Conservation (phyloP, 176 grass and related monocot genomes). For the Triticum timopheevii region DNA sequence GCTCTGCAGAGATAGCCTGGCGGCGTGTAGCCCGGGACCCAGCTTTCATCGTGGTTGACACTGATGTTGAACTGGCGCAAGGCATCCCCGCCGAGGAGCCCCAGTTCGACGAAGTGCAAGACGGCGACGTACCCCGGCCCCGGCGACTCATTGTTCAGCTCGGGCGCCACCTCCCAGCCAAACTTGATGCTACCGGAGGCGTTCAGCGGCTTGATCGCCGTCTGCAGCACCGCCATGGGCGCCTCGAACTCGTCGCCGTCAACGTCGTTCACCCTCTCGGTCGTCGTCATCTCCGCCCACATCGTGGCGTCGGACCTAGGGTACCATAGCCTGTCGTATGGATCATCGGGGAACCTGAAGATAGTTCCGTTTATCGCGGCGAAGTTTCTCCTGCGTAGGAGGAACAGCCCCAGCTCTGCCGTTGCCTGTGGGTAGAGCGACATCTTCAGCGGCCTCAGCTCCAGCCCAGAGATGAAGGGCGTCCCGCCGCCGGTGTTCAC, state of each 20-base stretch:
- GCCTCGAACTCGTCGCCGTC: neutral
- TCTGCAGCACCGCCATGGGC: constrained; percentile 60
- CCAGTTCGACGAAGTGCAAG: constrained; percentile 44
- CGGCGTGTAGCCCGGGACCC: neutral
- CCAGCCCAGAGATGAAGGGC: constrained; percentile 20
- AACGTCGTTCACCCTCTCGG: neutral
- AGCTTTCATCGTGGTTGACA: constrained; percentile 9
- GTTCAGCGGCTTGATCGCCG: constrained; percentile 36
- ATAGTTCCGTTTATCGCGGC: neutral
- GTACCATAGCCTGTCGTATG: constrained; percentile 28
- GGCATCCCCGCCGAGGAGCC: constrained; percentile 4
- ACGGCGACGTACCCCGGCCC: constrained; percentile 2
- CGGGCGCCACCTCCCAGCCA: neutral
- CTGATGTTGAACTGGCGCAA: constrained; percentile 44
- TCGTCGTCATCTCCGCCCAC: constrained; percentile 19
- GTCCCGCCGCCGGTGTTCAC: neutral
- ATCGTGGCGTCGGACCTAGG: neutral
- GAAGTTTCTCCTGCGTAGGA: neutral
- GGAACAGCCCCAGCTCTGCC: constrained; percentile 25
- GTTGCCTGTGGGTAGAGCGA: constrained; percentile 20
- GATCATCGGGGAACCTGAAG: constrained; percentile 54
- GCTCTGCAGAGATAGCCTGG: constrained; percentile 19
- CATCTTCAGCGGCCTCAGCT: constrained; percentile 51
- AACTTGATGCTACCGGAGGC: constrained; percentile 43
- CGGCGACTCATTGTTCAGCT: neutral